Evolutionary conservation across 208 protist species (phyloP).

Genomic region (Leishmania turanica): DNA sequence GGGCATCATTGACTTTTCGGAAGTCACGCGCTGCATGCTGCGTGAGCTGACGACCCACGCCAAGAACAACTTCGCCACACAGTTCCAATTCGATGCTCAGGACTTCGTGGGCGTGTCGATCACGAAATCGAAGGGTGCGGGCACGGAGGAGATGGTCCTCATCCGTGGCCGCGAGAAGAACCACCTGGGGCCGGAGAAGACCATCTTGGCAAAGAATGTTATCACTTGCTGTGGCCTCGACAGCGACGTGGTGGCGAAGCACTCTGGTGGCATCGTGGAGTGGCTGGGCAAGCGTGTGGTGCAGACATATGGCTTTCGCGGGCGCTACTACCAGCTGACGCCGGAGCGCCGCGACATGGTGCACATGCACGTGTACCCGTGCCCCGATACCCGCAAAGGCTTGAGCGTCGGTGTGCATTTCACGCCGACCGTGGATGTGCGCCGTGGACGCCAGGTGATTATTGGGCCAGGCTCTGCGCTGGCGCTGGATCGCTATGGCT

Average conservation of each 20-base stretch:
- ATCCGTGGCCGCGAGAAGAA: slow-evolving; percentile 76
- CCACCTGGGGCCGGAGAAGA: slow-evolving; percentile 76
- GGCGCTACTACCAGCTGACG: slow-evolving; percentile 78
- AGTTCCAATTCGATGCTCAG: slow-evolving; percentile 72
- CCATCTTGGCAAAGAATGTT: slow-evolving; percentile 63
- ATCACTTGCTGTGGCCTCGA: slow-evolving; percentile 90
- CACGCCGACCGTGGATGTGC: slow-evolving; percentile 79
- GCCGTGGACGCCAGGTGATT: slow-evolving; percentile 77
- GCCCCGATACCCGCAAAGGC: slow-evolving; percentile 56
- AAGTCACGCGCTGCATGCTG: slow-evolving; percentile 71
- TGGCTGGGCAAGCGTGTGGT: slow-evolving; percentile 58
- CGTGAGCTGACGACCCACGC: slow-evolving; percentile 49
- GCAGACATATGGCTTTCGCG: slow-evolving; percentile 83
- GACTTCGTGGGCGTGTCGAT: slow-evolving; percentile 76
- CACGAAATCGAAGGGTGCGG: slow-evolving; percentile 18
- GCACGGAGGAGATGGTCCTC: slow-evolving; percentile 63
- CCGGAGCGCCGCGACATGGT: slow-evolving; percentile 66
- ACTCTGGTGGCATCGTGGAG: slow-evolving; percentile 50
- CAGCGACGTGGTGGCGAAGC: slow-evolving; percentile 69
- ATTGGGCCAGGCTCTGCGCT: slow-evolving; percentile 81
- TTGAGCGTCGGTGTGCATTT: slow-evolving; percentile 87
- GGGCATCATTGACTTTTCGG: slow-evolving; percentile 86
- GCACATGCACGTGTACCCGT: slow-evolving; percentile 78
- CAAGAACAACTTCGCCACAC: slow-evolving; percentile 48
- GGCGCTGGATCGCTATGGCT: slow-evolving; percentile 79